Conservation (phyloP, 1,284 basidiomycete species). For the Vanrija humicola region DNA sequence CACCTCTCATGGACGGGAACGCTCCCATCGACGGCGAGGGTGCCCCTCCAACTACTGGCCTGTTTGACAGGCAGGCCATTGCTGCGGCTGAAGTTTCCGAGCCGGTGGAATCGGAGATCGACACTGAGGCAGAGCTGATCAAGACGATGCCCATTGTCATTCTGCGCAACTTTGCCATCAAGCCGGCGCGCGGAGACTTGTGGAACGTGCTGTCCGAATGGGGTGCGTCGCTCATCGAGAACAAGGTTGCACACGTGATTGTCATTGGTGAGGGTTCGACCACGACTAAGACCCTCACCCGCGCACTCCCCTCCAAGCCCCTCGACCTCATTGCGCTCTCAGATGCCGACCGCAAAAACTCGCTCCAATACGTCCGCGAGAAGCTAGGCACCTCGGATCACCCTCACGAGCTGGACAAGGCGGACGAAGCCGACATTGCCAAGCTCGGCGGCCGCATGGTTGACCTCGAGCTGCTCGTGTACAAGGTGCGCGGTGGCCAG, state of each 20-base stretch:
- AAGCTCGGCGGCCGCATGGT: slow-evolving; percentile 81
- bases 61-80: neutral
- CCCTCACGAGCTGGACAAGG: slow-evolving; percentile 17
- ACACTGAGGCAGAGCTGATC: slow-evolving; percentile 53
- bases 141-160: slow-evolving; percentile 76
- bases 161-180: slow-evolving; percentile 69
- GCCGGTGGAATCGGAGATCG: slow-evolving; percentile 18
- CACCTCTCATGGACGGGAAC: slow-evolving; percentile 30
- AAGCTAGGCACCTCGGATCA: slow-evolving; percentile 60
- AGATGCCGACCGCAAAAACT: slow-evolving; percentile 78
- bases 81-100: neutral
- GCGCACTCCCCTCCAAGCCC: slow-evolving; percentile 84
- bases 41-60: slow-evolving; percentile 22
- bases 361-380: slow-evolving; percentile 73
- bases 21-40: slow-evolving; percentile 32
- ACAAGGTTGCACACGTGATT: slow-evolving; percentile 85
- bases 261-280: slow-evolving; percentile 87
- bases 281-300: slow-evolving; percentile 75
- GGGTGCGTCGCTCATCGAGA: slow-evolving; percentile 76
- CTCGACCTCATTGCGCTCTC: slow-evolving; percentile 70
- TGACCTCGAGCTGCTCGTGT: slow-evolving; percentile 59
- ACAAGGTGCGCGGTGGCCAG: slow-evolving; percentile 75
- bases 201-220: slow-evolving; percentile 76
- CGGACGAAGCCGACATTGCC: slow-evolving; percentile 60
- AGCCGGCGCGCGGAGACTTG: slow-evolving; percentile 64